Evolutionary conservation across 495 filamentous ascomycete species (phyloP), one percentile per base, ranked within the genome.

Genomic region (Extremus antarcticus): DNA sequence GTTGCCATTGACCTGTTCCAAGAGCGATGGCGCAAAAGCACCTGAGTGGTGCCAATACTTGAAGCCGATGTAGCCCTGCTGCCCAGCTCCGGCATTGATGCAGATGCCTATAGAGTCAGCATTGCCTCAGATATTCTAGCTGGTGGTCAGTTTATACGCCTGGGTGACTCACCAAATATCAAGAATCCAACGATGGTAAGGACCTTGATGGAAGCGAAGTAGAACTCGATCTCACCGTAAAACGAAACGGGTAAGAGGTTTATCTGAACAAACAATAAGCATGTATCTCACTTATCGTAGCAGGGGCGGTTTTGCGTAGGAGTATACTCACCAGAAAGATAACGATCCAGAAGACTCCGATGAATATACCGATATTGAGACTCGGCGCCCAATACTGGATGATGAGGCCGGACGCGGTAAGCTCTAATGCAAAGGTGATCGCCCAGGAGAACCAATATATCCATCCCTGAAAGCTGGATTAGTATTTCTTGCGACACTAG

Each of bases 51-150:
- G 59, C 24, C 46, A 88, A 65, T 82, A 84, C 40, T 76, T 70
- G 69, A 88, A 89, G 2, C 85, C 84, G n/a, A 85, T 67, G 41
- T 77, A 72, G 43, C 83, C 80, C 25, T 83, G 73, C 41, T 56
- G 51, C 1, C 57, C 57, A 10, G 57, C 57, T 8, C 57, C 78
- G 46, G 72, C 78, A 57, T 78, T 80, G 53, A 75, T 70, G 51
- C 60, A 70, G 38, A 78, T 73, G 2, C 72, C n/a, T n/a, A n/a
- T n/a, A n/a, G n/a, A n/a, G n/a, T n/a, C n/a, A n/a, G n/a, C n/a
- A n/a, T n/a, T n/a, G n/a, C n/a, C n/a, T n/a, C n/a, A n/a, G n/a
- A n/a, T n/a, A n/a, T n/a, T n/a, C n/a, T n/a, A n/a, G n/a, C n/a
- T n/a, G n/a, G n/a, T n/a, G n/a, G n/a, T n/a, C n/a, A n/a, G n/a